A percentile compares a stretch with the other conserved stretches of the same genome.
Conservation (phyloP, 371 early-diverging fungal species). For the Mucor irregularis region DNA sequence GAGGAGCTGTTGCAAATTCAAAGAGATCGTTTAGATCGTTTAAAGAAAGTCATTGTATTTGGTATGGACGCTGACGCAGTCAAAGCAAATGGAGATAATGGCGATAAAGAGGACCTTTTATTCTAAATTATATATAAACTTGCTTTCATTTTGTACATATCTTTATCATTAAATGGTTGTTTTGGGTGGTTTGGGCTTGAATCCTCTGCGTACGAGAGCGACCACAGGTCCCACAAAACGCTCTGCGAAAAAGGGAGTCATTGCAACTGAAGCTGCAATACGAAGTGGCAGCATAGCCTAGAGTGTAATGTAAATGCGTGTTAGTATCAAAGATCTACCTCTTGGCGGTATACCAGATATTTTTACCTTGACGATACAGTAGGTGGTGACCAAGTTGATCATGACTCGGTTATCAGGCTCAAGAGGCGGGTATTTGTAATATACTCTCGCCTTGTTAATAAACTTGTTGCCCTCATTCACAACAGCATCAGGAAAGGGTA, state of each 20-base stretch:
- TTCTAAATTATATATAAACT: conserved; percentile 24
- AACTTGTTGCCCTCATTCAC: conserved; percentile 72
- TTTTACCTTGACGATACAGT: conserved; percentile 79
- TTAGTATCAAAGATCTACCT: neutral
- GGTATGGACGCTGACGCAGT: conserved; percentile 46
- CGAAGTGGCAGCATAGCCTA: conserved; percentile 67
- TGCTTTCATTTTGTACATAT: neutral
- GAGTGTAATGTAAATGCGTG: neutral
- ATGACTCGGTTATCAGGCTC: conserved; percentile 56
- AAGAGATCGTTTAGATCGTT: conserved; percentile 41
- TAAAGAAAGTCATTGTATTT: conserved; percentile 43
- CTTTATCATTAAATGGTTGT: too few species aligned
- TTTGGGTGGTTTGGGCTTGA: conserved; percentile 1
- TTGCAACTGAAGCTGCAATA: conserved; percentile 58
- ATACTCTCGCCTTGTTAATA: conserved; percentile 54
- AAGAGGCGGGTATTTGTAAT: conserved; percentile 57
- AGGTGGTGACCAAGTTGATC: conserved; percentile 77
- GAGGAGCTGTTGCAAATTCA: conserved; percentile 47
- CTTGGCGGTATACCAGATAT: too few species aligned
- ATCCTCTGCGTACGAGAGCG: conserved; percentile 5
- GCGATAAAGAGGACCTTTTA: conserved; percentile 44
- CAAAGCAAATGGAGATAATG: conserved; percentile 27
- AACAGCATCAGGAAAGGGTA: conserved; percentile 68
- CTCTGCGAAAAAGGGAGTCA: conserved; percentile 76
- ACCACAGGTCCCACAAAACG: conserved; percentile 32